Evolutionary conservation across 306 rosid genomes (phyloP), one percentile per base, ranked within the genome.

Genomic region (Vigna mungo): DNA sequence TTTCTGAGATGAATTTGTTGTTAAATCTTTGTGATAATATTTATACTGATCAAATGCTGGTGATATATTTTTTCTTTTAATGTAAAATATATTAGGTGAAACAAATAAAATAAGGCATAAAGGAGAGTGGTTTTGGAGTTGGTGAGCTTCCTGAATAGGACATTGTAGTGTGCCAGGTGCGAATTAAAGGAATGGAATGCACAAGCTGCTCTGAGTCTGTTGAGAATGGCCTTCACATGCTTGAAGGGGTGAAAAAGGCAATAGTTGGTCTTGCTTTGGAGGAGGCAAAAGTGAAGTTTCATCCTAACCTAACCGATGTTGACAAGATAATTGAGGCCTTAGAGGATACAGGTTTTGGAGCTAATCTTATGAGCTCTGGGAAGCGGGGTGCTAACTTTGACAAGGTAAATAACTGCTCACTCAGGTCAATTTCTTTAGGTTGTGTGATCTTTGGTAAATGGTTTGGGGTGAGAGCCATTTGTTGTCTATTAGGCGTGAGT

Each of bases 271-370:
- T 88, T 17, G 93, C 93, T 41, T 78, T 94, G 54, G 94, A 89
- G 83, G 98, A 94, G 83, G 98, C 97, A 37, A 94, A 89, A 84
- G 86, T 94, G 59, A 88, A 90, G 53, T 94, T 89, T 71, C 94
- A 94, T 84, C 89, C 96, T 72, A 86, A 78, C 77, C 9, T 90
- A 53, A 82, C 82, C 0, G 54, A 84, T 58, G 67, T 84, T 7
- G 59, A 83, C 34, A 83, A 59, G 76, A 85, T 94, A 59, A 76
- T 91, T 43, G 83, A 83, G 71, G 93, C 90, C 36, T 74, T 92
- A 47, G 96, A 87, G 59, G 92, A 88, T 81, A 82, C 87, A 7
- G 98, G 98, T 23, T 92, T 92, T 76, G 96, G 93, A 43, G 89
- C 88, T 20, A 85, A 82, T 36, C 90, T 92, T 63, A 74, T 92